phyloP scores from a whole-genome alignment of 1,284 basidiomycete species.

The Nidula niveotomentosa region DNA sequence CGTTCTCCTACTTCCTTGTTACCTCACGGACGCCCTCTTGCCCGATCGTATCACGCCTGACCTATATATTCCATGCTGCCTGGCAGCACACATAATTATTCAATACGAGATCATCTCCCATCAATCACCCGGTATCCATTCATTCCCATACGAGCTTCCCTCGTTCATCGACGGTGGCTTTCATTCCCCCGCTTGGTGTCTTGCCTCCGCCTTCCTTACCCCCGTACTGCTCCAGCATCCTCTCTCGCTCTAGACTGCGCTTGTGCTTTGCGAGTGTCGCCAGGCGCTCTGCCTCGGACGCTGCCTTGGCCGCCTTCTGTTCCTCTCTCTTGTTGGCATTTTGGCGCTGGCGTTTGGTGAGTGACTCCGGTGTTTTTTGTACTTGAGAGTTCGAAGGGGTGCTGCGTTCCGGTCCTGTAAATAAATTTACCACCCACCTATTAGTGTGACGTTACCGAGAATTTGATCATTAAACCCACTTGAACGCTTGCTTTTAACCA shows the following conservation, averaged over 20 bases:
- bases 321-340: conserved; percentile 61
- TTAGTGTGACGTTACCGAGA: too few species aligned
- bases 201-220: conserved; percentile 20
- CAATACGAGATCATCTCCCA: too few species aligned
- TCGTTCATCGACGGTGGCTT: conserved; percentile 43
- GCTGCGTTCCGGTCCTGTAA: conserved; percentile 9
- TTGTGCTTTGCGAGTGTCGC: conserved; percentile 57
- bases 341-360: conserved; percentile 70
- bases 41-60: too few species aligned
- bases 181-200: conserved; percentile 53
- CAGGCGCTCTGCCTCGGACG: conserved; percentile 51
- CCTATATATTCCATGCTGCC: too few species aligned
- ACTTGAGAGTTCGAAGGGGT: conserved; percentile 4
- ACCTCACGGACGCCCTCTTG: too few species aligned
- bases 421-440: neutral
- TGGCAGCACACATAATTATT: too few species aligned
- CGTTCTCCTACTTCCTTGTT: too few species aligned
- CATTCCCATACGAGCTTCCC: conserved; percentile 62
- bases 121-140: neutral
- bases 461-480: conserved; percentile 30
- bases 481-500: conserved; percentile 59
- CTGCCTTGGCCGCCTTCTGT: conserved; percentile 54
- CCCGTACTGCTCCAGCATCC: conserved; percentile 45
- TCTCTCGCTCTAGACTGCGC: conserved; percentile 53
- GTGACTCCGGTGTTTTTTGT: conserved; percentile 36